A percentile compares a stretch with the other conserved stretches of the same genome.
phyloP scores from a whole-genome alignment of 345 rosid species.

The Eucalyptus leucophloia region DNA sequence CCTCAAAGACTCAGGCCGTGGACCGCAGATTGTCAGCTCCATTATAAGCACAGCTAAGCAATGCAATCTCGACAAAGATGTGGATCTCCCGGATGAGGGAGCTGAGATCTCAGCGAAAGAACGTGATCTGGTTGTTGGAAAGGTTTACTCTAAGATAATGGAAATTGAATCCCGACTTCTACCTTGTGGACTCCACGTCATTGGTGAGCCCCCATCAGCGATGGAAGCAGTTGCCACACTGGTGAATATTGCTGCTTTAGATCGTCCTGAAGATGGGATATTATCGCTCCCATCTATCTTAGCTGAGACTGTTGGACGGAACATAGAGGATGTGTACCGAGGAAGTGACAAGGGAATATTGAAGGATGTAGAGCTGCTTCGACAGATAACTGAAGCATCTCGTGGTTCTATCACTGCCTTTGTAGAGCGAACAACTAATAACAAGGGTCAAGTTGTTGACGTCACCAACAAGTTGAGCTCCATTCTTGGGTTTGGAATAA shows the following conservation, averaged over 20 bases:
- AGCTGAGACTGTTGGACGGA: slow-evolving; percentile 71
- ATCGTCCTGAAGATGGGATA: slow-evolving; percentile 83
- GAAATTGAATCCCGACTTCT: slow-evolving; percentile 94
- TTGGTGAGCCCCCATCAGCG: slow-evolving; percentile 98
- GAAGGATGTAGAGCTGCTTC: slow-evolving; percentile 94
- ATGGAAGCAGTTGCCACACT: slow-evolving; percentile 95
- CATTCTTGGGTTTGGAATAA: slow-evolving; percentile 88
- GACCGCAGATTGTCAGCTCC: slow-evolving; percentile 85
- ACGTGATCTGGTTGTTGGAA: slow-evolving; percentile 86
- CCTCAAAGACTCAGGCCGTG: slow-evolving; percentile 89
- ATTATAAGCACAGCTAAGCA: slow-evolving; percentile 92
- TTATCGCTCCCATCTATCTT: slow-evolving; percentile 65
- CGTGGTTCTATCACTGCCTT: slow-evolving; percentile 82
- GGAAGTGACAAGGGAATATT: slow-evolving; percentile 81
- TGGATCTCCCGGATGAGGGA: slow-evolving; percentile 77
- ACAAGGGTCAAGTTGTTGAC: slow-evolving; percentile 85
- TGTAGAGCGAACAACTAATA: slow-evolving; percentile 67
- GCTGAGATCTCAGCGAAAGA: slow-evolving; percentile 60
- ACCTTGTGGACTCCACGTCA: slow-evolving; percentile 94
- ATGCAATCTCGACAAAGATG: slow-evolving; percentile 97
- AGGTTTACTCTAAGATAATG: slow-evolving; percentile 97
- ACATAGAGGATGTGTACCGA: slow-evolving; percentile 80
- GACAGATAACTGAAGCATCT: slow-evolving; percentile 88
- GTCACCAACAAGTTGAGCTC: slow-evolving; percentile 65
- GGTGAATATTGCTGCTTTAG: slow-evolving; percentile 87